Conservation (phyloP, 1,284 basidiomycete genomes). For the Laetiporus sulphureus region DNA sequence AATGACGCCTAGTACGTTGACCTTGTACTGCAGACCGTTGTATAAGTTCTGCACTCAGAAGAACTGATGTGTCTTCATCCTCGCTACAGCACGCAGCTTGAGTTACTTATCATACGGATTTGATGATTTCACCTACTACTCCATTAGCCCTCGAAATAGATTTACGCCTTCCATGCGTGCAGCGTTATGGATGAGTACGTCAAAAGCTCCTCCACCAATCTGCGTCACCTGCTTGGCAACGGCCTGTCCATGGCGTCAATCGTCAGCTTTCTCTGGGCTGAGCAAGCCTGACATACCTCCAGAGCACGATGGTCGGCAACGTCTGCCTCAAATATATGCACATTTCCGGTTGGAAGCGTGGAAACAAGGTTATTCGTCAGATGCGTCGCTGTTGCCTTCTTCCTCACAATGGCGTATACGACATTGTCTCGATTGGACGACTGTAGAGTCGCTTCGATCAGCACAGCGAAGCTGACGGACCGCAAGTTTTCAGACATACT, state of each 20-base stretch:
- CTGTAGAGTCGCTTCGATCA: background rate
- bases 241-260: constrained; percentile 1
- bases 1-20: constrained; percentile 33
- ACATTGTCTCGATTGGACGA: constrained; percentile 10
- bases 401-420: constrained; percentile 23
- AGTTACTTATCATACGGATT: background rate
- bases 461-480: constrained; percentile 7
- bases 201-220: constrained; percentile 21
- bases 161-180: constrained; percentile 9
- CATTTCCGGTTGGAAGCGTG: constrained; percentile 14
- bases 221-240: constrained; percentile 14
- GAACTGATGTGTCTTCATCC: constrained; percentile 9
- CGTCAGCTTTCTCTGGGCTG: too few relatives aligned
- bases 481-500: constrained; percentile 7
- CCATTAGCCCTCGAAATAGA: constrained; percentile 4
- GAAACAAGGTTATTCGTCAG: constrained; percentile 7
- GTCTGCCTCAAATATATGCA: constrained; percentile 22
- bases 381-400: constrained; percentile 12
- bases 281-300: constrained; percentile 10
- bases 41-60: constrained; percentile 13
- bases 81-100: constrained; percentile 1
- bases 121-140: constrained; percentile 8
- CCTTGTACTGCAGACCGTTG: constrained; percentile 19
- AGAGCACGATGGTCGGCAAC: constrained; percentile 16
- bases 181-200: constrained; percentile 26